Base-by-base conservation (phyloP, 495 filamentous ascomycete genomes). In the Penicillium waksmanii region DNA sequence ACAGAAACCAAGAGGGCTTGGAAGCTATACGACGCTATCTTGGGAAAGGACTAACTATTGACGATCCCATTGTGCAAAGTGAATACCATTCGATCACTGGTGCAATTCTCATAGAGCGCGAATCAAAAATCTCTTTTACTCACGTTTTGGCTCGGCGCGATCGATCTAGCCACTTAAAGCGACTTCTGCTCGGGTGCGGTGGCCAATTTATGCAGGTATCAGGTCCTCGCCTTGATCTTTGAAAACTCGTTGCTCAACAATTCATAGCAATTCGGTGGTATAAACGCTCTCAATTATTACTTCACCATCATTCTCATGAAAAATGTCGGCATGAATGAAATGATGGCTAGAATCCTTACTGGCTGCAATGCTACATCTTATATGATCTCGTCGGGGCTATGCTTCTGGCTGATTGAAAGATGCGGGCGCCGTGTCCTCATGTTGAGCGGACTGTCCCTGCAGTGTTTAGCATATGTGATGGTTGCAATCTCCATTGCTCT, bases 371-470 rank as follows among this genome's bases (percentile, higher is more conserved):
- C 36, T 40, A 40, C 36, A 40, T 40, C 36, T 40, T 40, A 40
- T n/a, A 40, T 40, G 36, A 40, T 27, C 8, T 21, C 25, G 15
- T 51, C 23, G 15, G 17, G 48, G 7, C 23, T 33, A 40, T 89
- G 85, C 1, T 89, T 88, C 86, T 90, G 88, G 74, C 76, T 86
- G 60, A 87, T 90, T 58, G 87, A 90, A 73, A 80, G 85, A 3
- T 79, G 83, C 31, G 87, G 87, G 25, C 82, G 88, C 2, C 78
- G 88, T 2, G 82, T 84, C 52, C 70, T 90, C 35, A 87, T 89
- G 34, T 64, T 78, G 60, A 71, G 78, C 35, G 89, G 90, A 84
- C 73, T 51, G 67, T 58, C 50, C 31, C 34, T 65, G 1, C 59
- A 65, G 43, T 61, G 46, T 21, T 53, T 65, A 17, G 63, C 63